A percentile compares a stretch with the other conserved stretches of the same genome.
phyloP scores from a whole-genome alignment of 768 basidiomycete species.

The Auricularia auricula-judae region DNA sequence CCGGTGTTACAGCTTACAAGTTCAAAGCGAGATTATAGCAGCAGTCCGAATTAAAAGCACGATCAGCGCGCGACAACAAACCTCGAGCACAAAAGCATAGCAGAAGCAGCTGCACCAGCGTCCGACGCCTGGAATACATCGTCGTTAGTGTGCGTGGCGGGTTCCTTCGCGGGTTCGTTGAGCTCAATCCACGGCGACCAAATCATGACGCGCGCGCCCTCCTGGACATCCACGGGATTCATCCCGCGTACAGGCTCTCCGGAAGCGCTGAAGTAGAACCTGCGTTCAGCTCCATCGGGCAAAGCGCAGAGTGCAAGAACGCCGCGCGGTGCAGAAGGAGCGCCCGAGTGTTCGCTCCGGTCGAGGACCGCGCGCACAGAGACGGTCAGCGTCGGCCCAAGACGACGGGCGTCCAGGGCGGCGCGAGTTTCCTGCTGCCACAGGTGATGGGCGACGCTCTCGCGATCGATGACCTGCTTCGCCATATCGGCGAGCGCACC shows the following conservation, averaged over 20 bases:
- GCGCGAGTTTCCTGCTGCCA: too few species aligned
- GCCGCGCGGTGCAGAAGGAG: neutral
- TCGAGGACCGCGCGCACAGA: too few species aligned
- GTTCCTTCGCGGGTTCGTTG: neutral
- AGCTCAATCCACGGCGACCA: neutral
- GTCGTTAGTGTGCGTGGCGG: neutral
- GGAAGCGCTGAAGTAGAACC: neutral
- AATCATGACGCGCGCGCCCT: neutral
- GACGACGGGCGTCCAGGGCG: too few species aligned
- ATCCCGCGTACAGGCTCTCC: neutral
- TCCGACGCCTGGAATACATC: neutral
- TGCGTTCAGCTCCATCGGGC: neutral
- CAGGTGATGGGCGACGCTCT: too few species aligned
- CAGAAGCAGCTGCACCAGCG: neutral
- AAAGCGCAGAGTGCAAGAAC: neutral
- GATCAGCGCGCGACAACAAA: neutral
- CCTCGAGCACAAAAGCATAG: neutral
- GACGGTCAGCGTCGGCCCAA: too few species aligned
- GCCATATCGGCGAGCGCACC: too few species aligned
- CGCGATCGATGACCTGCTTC: too few species aligned
- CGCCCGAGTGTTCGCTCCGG: neutral
- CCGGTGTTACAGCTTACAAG: neutral
- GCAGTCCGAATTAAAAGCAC: neutral
- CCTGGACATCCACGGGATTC: neutral
- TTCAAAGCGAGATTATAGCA: neutral